Percentiles rank a stretch among this genome's conserved stretches.
These are phyloP conservation scores for Flaveria trinervia DNA, from an alignment of 129 eudicot genomes.

Conservation along the genomic window DNA sequence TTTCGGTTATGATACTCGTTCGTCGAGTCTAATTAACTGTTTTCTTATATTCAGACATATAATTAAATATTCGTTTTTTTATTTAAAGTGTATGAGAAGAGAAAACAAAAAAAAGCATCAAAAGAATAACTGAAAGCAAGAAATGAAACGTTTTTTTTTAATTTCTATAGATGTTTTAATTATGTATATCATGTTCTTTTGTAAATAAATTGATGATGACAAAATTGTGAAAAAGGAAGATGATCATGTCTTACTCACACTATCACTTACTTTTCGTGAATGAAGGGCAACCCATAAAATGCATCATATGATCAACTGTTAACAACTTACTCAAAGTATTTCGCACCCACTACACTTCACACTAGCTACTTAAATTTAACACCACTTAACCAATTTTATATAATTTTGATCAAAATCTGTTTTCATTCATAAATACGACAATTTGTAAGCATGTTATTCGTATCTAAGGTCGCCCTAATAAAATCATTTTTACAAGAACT, in stretches of 20 bases:
- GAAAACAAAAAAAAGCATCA: neutral
- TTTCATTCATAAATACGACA: too few species aligned
- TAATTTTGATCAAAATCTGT: too few species aligned
- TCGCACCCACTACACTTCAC: conserved; percentile 47
- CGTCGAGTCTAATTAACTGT: conserved; percentile 38
- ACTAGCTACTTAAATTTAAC: conserved; percentile 38
- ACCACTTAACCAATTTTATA: conserved; percentile 12
- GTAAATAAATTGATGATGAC: neutral
- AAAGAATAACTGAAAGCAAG: neutral
- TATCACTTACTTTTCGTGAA: conserved; percentile 79
- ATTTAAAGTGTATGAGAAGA: too few species aligned
- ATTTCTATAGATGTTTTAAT: neutral
- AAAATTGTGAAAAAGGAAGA: conserved; percentile 29
- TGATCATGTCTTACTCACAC: conserved; percentile 47
- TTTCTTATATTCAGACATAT: conserved; percentile 11
- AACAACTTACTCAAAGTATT: conserved; percentile 68
- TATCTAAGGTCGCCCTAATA: too few species aligned
- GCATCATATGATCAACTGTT: conserved; percentile 42
- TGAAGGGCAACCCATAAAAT: conserved; percentile 67
- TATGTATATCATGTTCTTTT: neutral
- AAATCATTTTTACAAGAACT: too few species aligned
- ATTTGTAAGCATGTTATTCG: too few species aligned
- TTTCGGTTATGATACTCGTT: conserved; percentile 46
- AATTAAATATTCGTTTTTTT: neutral
- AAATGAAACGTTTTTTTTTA: neutral